These are phyloP conservation scores for Aureobasidium pullulans DNA, from an alignment of 2,329 filamentous ascomycete genomes.

Conservation along the genomic window DNA sequence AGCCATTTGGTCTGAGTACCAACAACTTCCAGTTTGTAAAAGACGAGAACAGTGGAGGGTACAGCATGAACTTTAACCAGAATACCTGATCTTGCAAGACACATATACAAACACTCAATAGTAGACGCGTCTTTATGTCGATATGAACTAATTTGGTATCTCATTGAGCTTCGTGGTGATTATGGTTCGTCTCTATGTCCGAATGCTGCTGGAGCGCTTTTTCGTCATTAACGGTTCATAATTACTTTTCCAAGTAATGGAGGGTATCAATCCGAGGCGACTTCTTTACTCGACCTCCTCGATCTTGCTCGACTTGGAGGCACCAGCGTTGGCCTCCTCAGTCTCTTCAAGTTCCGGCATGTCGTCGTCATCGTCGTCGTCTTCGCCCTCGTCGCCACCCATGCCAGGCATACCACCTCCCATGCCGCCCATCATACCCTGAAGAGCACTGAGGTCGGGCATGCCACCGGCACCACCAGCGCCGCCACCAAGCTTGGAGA, in stretches of 20 bases:
- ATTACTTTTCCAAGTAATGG: constrained; percentile 5
- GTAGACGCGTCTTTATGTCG: background rate
- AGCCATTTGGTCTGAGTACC: constrained; percentile 87
- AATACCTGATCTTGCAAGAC: constrained; percentile 4
- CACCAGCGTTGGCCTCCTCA: constrained; percentile 33
- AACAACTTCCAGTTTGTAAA: constrained; percentile 93
- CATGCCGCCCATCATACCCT: constrained; percentile 16
- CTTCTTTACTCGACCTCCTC: constrained; percentile 36
- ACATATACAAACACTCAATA: background rate
- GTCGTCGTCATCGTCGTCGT: constrained; percentile 58
- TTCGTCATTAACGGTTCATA: constrained; percentile 6
- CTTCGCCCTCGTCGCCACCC: constrained; percentile 18
- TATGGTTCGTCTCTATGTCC: constrained; percentile 1
- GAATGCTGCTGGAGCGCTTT: background rate
- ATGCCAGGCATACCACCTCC: constrained; percentile 9
- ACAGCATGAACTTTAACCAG: constrained; percentile 82
- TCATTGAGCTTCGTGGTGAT: constrained; percentile 12
- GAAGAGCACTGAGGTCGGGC: constrained; percentile 27
- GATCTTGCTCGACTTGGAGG: constrained; percentile 30
- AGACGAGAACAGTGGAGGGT: constrained; percentile 81
- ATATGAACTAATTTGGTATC: constrained; percentile 4
- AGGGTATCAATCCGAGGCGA: background rate
- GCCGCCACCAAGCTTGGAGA: constrained; percentile 71
- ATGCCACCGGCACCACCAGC: constrained; percentile 22
- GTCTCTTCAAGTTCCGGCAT: constrained; percentile 74